Base-by-base conservation (phyloP, 2,329 filamentous ascomycete genomes). In the Aspergillus phoenicis region DNA sequence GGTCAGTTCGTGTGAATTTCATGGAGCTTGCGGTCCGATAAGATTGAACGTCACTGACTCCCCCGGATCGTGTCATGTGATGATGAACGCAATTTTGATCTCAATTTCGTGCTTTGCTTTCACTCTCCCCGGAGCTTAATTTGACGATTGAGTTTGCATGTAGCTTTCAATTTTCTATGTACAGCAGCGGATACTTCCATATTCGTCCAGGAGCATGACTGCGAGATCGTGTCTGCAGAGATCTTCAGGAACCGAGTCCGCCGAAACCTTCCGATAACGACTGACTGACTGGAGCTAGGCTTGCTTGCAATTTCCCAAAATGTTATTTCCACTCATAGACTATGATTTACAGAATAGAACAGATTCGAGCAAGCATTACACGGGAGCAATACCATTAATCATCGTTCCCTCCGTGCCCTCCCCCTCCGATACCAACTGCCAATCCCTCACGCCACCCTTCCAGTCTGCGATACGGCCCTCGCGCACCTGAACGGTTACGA, bases 371-470 rank as follows among this genome's bases (percentile, higher is more conserved):
- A 15, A 8, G 17, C 36, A 48, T 11, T 48, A 47, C 43, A 28
- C 58, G 39, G 58, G 52, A 39, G 56, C 41, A 30, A 60, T 52
- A 15, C 75, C 75, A 66, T 77, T 77, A 49, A 75, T 69, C 38
- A 73, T 57, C 1, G 65, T 52, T 45, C 64, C 62, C 15, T 61
- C 62, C 5, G 66, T 55, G 33, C 62, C 70, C 51, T 71, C 69
- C 30, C 71, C 74, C 36, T 73, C 70, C 41, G 73, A 68, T 30
- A 80, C 73, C 60, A 82, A 65, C 28, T 70, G 64, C 86, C 87
- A 98, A 73, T 98, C 94, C 69, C 90, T 87, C 4, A 98, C 92
- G 13, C 88, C 87, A n/a, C 95, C 94, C 80, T 97, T 97, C 90
- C 91, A 97, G 75, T 97, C 95, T 66, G 91, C 93, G 70, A 96